Conservation (phyloP, 2,329 filamentous ascomycete genomes). For the Paramyrothecium roridum region DNA sequence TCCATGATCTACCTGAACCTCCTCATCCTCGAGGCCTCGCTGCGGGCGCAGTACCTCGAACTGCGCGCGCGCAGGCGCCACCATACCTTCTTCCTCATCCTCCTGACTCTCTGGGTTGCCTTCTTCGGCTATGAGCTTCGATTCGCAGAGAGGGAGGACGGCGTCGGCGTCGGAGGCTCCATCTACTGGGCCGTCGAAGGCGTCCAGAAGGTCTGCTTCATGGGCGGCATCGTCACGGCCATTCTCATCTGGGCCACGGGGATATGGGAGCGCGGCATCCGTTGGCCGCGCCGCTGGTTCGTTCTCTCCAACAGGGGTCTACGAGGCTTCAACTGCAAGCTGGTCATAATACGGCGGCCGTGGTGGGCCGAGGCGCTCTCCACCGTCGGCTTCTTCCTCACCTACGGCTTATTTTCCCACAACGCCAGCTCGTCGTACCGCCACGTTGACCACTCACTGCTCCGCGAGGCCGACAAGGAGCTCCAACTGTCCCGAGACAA, state of each 20-base stretch:
- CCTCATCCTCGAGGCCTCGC: slow-evolving; percentile 89
- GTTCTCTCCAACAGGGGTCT: slow-evolving; percentile 85
- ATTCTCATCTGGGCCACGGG: slow-evolving; percentile 91
- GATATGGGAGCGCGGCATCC: slow-evolving; percentile 91
- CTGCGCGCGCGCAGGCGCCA: slow-evolving; percentile 84
- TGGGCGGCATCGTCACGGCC: slow-evolving; percentile 84
- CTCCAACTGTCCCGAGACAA: slow-evolving; percentile 43
- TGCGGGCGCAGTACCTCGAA: slow-evolving; percentile 89
- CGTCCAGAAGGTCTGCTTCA: slow-evolving; percentile 84
- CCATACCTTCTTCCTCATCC: slow-evolving; percentile 85
- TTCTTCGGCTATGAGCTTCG: slow-evolving; percentile 90
- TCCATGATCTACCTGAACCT: slow-evolving; percentile 98
- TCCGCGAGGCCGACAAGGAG: slow-evolving; percentile 59
- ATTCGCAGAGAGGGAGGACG: slow-evolving; percentile 93
- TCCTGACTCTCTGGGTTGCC: slow-evolving; percentile 76
- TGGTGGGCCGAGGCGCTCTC: slow-evolving; percentile 78
- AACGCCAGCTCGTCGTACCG: slow-evolving; percentile 69
- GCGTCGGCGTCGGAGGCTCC: slow-evolving; percentile 82
- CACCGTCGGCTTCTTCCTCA: slow-evolving; percentile 73
- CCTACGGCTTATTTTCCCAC: slow-evolving; percentile 69
- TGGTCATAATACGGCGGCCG: slow-evolving; percentile 80
- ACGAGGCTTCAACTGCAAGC: slow-evolving; percentile 91
- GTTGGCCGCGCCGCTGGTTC: slow-evolving; percentile 92
- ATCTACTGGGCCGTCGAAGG: slow-evolving; percentile 97
- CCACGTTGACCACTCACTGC: slow-evolving; percentile 64